A percentile compares a stretch with the other conserved stretches of the same genome.
These are phyloP conservation scores for Globisporangium abappressorium DNA, from an alignment of 352 stramenopile genomes.

Conservation along the genomic window DNA sequence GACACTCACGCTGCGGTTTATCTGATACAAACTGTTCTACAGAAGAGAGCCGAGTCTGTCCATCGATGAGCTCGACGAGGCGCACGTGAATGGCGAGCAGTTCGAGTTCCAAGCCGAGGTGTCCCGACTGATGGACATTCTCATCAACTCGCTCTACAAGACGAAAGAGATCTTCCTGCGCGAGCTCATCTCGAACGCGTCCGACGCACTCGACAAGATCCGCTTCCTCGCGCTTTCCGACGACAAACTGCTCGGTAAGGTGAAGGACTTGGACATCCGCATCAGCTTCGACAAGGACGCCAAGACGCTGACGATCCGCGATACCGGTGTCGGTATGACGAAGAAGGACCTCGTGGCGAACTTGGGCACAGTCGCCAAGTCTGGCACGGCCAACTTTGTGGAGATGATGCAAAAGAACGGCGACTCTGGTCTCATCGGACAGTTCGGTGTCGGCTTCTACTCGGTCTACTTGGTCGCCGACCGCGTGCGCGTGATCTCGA, in stretches of 20 bases:
- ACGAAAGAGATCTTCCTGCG: constrained; percentile 98
- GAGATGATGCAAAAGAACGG: constrained; percentile 91
- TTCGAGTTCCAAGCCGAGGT: constrained; percentile 97
- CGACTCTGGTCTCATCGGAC: constrained; percentile 96
- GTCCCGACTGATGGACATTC: constrained; percentile 92
- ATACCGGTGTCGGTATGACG: constrained; percentile 99
- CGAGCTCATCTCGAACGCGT: constrained; percentile 99
- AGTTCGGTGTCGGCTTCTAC: constrained; percentile 99
- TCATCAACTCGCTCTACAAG: constrained; percentile 75
- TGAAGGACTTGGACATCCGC: constrained; percentile 94
- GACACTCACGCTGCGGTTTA: constrained; percentile 19
- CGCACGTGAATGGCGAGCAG: constrained; percentile 59
- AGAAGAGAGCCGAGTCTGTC: constrained; percentile 34
- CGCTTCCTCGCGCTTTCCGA: constrained; percentile 90
- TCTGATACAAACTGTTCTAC: constrained; percentile 18
- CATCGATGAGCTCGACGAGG: constrained; percentile 45
- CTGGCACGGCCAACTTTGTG: constrained; percentile 98
- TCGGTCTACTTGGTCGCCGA: constrained; percentile 98
- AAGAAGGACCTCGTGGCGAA: constrained; percentile 96
- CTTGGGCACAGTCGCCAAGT: constrained; percentile 98
- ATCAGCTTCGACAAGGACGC: constrained; percentile 96
- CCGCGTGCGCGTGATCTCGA: constrained; percentile 95
- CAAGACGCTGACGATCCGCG: constrained; percentile 97
- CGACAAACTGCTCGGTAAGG: constrained; percentile 93
- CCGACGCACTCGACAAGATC: constrained; percentile 99